phyloP scores from a whole-genome alignment of 2,329 filamentous ascomycete species.

The Fusarium coicis region DNA sequence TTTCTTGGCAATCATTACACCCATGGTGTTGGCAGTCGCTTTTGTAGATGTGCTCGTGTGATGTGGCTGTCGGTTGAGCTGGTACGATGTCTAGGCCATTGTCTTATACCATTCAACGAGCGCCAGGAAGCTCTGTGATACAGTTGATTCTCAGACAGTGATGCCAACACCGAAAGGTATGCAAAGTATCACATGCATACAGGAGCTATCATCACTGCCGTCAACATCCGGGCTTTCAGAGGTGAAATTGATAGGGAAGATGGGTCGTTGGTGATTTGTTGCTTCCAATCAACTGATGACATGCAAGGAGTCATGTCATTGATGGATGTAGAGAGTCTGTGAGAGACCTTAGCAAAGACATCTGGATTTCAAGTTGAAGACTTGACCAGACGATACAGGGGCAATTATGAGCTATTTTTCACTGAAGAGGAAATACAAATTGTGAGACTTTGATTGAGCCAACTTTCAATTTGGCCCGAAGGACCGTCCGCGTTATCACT shows the following conservation, averaged over 20 bases:
- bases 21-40: background rate
- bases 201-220: background rate
- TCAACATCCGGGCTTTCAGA: accelerated
- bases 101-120: background rate
- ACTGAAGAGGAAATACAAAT: accelerated
- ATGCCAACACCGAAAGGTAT: accelerated
- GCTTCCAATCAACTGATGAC: accelerated
- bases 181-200: background rate
- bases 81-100: accelerated
- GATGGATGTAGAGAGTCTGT: background rate
- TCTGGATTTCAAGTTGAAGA: accelerated
- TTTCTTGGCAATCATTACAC: background rate
- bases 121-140: background rate
- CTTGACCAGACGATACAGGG: accelerated
- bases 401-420: accelerated
- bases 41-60: accelerated
- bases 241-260: accelerated
- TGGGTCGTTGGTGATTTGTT: accelerated
- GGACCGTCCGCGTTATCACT: accelerated
- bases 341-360: accelerated
- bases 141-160: background rate
- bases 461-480: accelerated
- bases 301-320: background rate
- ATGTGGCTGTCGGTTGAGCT: accelerated
- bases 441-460: too few species aligned